Evolutionary conservation across 2,329 filamentous ascomycete genomes (phyloP), one percentile per base, ranked within the genome.

Genomic region (Iodosphaeria phyllophila): DNA sequence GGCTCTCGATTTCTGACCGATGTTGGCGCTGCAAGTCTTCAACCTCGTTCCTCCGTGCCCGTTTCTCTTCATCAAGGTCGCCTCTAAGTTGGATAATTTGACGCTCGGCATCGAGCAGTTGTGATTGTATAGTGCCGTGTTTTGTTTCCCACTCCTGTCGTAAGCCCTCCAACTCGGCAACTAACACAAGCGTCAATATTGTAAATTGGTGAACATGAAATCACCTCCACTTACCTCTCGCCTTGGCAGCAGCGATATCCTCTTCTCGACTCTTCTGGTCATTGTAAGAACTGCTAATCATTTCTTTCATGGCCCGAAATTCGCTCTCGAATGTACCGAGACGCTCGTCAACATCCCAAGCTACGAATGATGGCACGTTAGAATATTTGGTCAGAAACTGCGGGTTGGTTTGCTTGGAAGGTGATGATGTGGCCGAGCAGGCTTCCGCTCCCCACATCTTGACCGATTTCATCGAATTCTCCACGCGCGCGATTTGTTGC

Each of bases 331-430:
- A 74, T 30, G 71, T 64, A 33, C 73, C 71, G 36, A 93, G 64
- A 34, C 74, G 70, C 32, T 67, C 67, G 38, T 83, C 74, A 35
- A 83, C 70, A 45, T 93, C 82, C 64, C 75, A 86, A 40, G 65
- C 76, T 79, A 64, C 34, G 50, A 57, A 66, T 17, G 45, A 49
- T 38, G 55, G 60, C 35, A 64, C 52, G 61, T 79, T 74, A 71
- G 83, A 80, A 58, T 73, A 54, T 54, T 72, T 76, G 35, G 64
- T 74, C 40, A 86, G 57, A 56, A 63, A 84, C 2, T 44, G 39
- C 9, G 44, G 46, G n/a, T n/a, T n/a, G n/a, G n/a, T n/a, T 35
- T 64, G 21, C 35, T 64, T 61, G 18, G 35, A 50, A 30, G 55
- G 56, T 40, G 53, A 60, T 29, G 43, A 44, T 35, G 46, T 44